A percentile compares a stretch with the other conserved stretches of the same genome.
phyloP scores from a whole-genome alignment of 345 rosid genomes.

The Linum usitatissimum region DNA sequence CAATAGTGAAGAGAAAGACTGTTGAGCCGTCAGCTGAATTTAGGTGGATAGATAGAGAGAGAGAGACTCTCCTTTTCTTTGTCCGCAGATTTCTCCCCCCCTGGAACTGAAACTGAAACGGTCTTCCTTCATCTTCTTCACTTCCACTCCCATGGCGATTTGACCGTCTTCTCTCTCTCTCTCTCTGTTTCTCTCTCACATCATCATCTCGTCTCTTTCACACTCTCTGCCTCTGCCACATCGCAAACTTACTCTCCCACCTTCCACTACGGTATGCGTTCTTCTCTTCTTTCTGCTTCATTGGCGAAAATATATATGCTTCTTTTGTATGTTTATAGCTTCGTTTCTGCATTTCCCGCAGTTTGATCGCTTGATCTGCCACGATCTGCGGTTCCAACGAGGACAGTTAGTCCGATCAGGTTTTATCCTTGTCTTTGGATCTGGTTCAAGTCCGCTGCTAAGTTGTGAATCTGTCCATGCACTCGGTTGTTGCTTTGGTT shows the following conservation, averaged over 20 bases:
- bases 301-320: background rate
- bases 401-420: conserved; percentile 16
- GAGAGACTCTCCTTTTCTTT: conserved; percentile 5
- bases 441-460: conserved; percentile 11
- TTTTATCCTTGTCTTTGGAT: conserved; percentile 11
- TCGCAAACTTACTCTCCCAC: background rate
- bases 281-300: background rate
- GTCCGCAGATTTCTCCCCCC: conserved; percentile 29
- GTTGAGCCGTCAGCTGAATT: too few species aligned
- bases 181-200: background rate
- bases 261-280: background rate
- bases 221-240: background rate
- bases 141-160: conserved; percentile 11
- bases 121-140: background rate
- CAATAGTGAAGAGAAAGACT: too few species aligned
- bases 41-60: background rate
- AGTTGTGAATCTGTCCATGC: conserved; percentile 6
- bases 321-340: conserved; percentile 3
- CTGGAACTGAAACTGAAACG: background rate
- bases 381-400: conserved; percentile 7
- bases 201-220: background rate
- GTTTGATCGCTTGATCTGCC: conserved; percentile 7
- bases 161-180: conserved; percentile 3
- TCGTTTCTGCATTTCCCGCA: conserved; percentile 7
- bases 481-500: conserved; percentile 15